Conservation (phyloP, 352 stramenopile species). For the Phytophthora tubulina region DNA sequence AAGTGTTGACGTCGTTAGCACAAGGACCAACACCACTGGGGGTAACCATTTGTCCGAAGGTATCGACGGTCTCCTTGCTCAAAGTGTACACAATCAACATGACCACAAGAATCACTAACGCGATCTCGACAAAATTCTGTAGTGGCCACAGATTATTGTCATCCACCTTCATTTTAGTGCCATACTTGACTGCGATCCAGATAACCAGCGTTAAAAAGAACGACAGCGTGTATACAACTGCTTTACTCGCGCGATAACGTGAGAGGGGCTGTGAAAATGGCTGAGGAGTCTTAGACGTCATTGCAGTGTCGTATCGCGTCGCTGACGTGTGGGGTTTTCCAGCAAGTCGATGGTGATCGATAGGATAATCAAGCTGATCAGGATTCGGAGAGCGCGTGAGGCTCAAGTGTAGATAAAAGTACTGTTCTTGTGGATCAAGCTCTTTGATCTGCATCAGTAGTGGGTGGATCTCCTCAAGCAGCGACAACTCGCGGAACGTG, state of each 20-base stretch:
- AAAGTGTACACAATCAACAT: conserved; percentile 29
- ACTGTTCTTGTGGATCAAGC: conserved; percentile 37
- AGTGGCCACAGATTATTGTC: conserved; percentile 51
- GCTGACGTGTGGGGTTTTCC: conserved; percentile 17
- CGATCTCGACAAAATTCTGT: conserved; percentile 55
- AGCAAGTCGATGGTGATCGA: conserved; percentile 36
- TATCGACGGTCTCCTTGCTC: not conserved
- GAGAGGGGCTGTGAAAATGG: conserved; percentile 46
- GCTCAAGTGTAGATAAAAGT: conserved; percentile 43
- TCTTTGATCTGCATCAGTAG: conserved; percentile 42
- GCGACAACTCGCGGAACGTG: conserved; percentile 48
- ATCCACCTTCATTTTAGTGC: conserved; percentile 35
- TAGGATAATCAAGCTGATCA: conserved; percentile 21
- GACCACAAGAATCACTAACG: conserved; percentile 8
- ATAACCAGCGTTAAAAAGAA: conserved; percentile 40
- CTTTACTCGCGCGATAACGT: conserved; percentile 27
- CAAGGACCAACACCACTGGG: conserved; percentile 7
- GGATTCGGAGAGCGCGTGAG: conserved; percentile 39
- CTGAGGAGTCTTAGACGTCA: conserved; percentile 11
- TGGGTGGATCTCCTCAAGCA: conserved; percentile 56
- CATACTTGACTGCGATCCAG: conserved; percentile 40
- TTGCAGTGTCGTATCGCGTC: conserved; percentile 9
- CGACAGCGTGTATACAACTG: conserved; percentile 29
- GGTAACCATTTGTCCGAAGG: conserved; percentile 10
- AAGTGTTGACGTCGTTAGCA: conserved; percentile 25